Evolutionary conservation across 2,329 filamentous ascomycete species (phyloP), one percentile per base, ranked within the genome.

Genomic region (Hymenoscyphus fraxineus): DNA sequence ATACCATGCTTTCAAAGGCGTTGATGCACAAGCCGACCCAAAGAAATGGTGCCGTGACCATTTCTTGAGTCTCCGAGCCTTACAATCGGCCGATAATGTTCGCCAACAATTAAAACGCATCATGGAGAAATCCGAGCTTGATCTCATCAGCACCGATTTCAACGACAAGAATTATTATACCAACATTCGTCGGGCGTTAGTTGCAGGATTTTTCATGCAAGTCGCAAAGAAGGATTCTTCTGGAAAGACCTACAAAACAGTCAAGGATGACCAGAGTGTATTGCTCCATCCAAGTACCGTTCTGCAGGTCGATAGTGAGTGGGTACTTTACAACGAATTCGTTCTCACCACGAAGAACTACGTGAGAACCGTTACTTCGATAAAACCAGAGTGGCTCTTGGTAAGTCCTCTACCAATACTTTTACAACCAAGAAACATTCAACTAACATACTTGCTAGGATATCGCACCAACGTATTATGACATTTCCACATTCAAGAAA

Each of bases 191-290:
- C 88, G 93, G 44, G 94, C 95, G 9, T 84, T 99, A 15, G 89
- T 97, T 13, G 86, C 93, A 0, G 95, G 96, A 40, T 99, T 99
- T 84, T 99, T 99, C 83, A 99, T 99, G 95, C 95, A 99, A 77
- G 92, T 98, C 27, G 96, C 95, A 65, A 97, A 96, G 87, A 92
- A 90, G 76, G 93, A 98, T 74, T 87, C 86, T 60, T 88, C 86
- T 38, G 91, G 91, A 74, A 98, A 98, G 83, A 86, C 91, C 54
- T 99, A 99, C 80, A 88, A 89, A 68, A 99, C 95, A 1, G 89
- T 99, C 76, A 99, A 98, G 81, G 96, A 99, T 75, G 91, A 97
- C 73, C 94, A 98, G 79, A 90, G 86, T 58, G 95, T 99, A 57
- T 83, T 97, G 72, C 84, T 99, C 66, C 95, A 99, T 79, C 95